Evolutionary conservation across 805 yeast species (phyloP).

Genomic region (Yamadazyma ubonensis): DNA sequence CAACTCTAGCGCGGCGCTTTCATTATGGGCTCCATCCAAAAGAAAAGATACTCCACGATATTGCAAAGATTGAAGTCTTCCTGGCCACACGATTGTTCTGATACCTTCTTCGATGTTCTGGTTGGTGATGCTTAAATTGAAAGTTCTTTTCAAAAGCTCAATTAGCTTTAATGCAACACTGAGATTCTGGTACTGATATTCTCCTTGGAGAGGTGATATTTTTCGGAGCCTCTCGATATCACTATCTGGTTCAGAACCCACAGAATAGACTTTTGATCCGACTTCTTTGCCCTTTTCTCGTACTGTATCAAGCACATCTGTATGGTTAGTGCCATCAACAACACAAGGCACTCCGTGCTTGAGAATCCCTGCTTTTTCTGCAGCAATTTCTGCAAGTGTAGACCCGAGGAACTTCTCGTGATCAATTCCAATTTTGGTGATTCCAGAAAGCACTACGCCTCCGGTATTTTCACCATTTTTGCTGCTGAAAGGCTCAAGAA

Average conservation of each 20-base stretch:
- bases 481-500: slow-evolving; percentile 34
- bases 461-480: slow-evolving; percentile 21
- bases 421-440: slow-evolving; percentile 84
- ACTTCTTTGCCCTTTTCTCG: slow-evolving; percentile 30
- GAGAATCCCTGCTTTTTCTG: slow-evolving; percentile 84
- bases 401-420: slow-evolving; percentile 77
- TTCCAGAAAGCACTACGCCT: slow-evolving; percentile 62
- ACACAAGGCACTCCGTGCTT: slow-evolving; percentile 61
- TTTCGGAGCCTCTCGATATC: slow-evolving; percentile 9
- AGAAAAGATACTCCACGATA: slow-evolving; percentile 36
- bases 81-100: slow-evolving; percentile 71
- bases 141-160: slow-evolving; percentile 29
- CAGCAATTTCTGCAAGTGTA: slow-evolving; percentile 63
- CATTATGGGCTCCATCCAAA: slow-evolving; percentile 93
- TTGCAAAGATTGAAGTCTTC: slow-evolving; percentile 62
- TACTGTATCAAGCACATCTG: slow-evolving; percentile 50
- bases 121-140: slow-evolving; percentile 26
- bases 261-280: slow-evolving; percentile 27
- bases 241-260: slow-evolving; percentile 16
- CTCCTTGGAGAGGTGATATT: slow-evolving; percentile 63
- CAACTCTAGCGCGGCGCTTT: slow-evolving; percentile 76
- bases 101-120: slow-evolving; percentile 52
- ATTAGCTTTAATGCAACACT: slow-evolving; percentile 63
- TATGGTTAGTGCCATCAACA: slow-evolving; percentile 66
- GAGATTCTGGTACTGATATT: slow-evolving; percentile 69